Percentiles rank a stretch among this genome's conserved stretches.
phyloP scores from a whole-genome alignment of 768 basidiomycete genomes.

The Rubroboletus pulcherrimus region DNA sequence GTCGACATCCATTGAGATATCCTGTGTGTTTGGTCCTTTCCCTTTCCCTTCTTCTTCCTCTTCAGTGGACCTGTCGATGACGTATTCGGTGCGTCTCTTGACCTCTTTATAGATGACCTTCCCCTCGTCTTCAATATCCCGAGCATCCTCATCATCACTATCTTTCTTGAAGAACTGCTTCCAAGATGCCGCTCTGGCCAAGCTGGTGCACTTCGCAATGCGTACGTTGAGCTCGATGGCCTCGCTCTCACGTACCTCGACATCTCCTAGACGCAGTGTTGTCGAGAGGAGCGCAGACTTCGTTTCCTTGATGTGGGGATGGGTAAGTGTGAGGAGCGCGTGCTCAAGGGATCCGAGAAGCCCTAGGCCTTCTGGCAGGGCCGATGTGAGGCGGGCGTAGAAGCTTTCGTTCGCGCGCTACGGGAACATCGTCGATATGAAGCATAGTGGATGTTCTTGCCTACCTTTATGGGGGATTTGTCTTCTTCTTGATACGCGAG shows the following conservation, averaged over 20 bases:
- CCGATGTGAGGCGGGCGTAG: constrained; percentile 44
- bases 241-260: constrained; percentile 59
- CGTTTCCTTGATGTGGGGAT: constrained; percentile 61
- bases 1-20: constrained; percentile 21
- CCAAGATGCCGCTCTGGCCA: constrained; percentile 66
- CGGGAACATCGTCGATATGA: background rate
- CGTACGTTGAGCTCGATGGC: constrained; percentile 73
- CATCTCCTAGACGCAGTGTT: constrained; percentile 75
- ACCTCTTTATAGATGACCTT: constrained; percentile 38
- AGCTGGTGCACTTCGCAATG: constrained; percentile 75
- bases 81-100: constrained; percentile 51
- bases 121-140: constrained; percentile 27
- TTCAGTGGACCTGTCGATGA: constrained; percentile 44
- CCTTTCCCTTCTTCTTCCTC: constrained; percentile 28
- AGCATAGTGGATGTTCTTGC: background rate
- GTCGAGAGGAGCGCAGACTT: constrained; percentile 66
- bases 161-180: constrained; percentile 50
- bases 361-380: constrained; percentile 31
- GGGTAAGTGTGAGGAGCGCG: constrained; percentile 26
- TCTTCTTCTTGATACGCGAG: constrained; percentile 58
- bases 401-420: constrained; percentile 77
- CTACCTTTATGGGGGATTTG: constrained; percentile 76
- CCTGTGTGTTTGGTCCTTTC: constrained; percentile 17
- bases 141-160: constrained; percentile 25
- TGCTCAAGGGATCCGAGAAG: constrained; percentile 30